These are phyloP conservation scores for Diaporthe caulivora DNA, from an alignment of 2,329 filamentous ascomycete species.

Conservation along the genomic window DNA sequence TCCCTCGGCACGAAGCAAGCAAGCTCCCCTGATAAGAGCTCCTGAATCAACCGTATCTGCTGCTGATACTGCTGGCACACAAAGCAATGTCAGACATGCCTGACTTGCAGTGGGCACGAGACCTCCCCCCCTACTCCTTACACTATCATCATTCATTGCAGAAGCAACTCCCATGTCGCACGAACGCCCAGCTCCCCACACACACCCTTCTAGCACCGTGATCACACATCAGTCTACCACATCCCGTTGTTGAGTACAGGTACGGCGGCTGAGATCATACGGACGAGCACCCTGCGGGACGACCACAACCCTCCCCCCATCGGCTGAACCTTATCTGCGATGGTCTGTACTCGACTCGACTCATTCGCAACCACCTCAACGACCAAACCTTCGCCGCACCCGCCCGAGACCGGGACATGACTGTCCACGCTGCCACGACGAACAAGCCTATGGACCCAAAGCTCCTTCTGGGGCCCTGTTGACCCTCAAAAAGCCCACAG, in stretches of 20 bases:
- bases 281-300: conserved; percentile 20
- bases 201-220: background rate
- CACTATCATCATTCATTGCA: background rate
- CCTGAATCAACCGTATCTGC: background rate
- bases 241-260: background rate
- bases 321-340: conserved; percentile 21
- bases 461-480: background rate
- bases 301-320: background rate
- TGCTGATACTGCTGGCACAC: background rate
- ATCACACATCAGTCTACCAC: background rate
- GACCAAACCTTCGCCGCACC: background rate
- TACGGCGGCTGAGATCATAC: conserved; percentile 7
- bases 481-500: background rate
- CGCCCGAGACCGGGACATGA: background rate
- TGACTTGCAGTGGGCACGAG: conserved; percentile 15
- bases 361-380: conserved; percentile 15
- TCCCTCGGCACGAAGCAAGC: conserved; percentile 9
- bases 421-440: background rate
- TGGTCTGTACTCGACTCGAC: conserved; percentile 3
- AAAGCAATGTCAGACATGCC: conserved; percentile 27
- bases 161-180: background rate
- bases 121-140: background rate
- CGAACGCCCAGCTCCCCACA: background rate
- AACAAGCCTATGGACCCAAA: background rate
- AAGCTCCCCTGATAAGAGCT: conserved; percentile 25